phyloP scores from a whole-genome alignment of 1,284 basidiomycete genomes.

The Takashimella koratensis region DNA sequence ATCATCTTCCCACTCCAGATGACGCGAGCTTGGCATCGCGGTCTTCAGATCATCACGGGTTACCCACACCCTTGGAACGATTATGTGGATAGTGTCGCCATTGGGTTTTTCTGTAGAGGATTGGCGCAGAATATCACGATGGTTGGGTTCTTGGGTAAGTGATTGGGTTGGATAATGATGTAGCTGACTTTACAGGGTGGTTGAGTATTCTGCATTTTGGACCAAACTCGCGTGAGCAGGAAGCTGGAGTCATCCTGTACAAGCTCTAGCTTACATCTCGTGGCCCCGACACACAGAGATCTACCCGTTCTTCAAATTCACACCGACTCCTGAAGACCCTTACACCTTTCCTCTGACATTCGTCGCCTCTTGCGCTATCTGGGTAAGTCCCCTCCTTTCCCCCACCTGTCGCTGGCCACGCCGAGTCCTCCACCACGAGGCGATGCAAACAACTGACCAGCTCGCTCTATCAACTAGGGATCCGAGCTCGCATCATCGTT shows the following conservation, averaged over 20 bases:
- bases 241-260: no score
- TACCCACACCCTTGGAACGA: slow-evolving; percentile 53
- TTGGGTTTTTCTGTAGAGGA: slow-evolving; percentile 54
- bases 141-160: slow-evolving; percentile 50
- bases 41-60: slow-evolving; percentile 50
- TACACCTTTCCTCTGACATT: slow-evolving; percentile 58
- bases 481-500: slow-evolving; percentile 53
- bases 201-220: slow-evolving; percentile 55
- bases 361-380: slow-evolving; percentile 54
- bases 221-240: slow-evolving; percentile 50
- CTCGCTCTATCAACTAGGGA: slow-evolving; percentile 18
- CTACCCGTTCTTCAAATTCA: slow-evolving; percentile 58
- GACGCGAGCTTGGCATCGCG: slow-evolving; percentile 50
- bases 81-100: slow-evolving; percentile 52
- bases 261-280: no score
- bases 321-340: slow-evolving; percentile 51
- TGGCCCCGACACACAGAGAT: no score
- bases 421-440: neutral
- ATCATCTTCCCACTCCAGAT: slow-evolving; percentile 57
- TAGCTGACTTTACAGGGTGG: no score
- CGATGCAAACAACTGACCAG: neutral
- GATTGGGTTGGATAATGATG: no score
- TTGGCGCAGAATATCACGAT: slow-evolving; percentile 58
- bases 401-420: neutral
- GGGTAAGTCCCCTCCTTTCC: slow-evolving; percentile 49